These are phyloP conservation scores for Rhexocercosporidium sp. DNA, from an alignment of 2,329 filamentous ascomycete species.

Conservation along the genomic window DNA sequence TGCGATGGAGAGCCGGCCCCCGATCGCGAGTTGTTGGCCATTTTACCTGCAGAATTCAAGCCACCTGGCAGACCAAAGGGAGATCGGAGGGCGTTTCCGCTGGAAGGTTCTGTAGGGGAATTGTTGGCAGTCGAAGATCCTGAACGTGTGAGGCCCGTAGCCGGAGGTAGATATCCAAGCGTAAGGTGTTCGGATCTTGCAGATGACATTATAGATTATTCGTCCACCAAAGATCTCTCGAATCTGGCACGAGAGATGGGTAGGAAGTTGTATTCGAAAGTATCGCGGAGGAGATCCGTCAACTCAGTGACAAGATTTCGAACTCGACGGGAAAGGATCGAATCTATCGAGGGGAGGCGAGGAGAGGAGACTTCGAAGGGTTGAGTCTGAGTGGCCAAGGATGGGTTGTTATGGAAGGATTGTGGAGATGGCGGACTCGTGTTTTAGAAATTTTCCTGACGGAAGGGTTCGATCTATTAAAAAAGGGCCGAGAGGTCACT, in stretches of 20 bases:
- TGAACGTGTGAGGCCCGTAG: conserved; percentile 51
- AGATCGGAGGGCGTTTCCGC: conserved; percentile 68
- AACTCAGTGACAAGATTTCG: conserved; percentile 20
- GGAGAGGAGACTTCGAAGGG: conserved; percentile 4
- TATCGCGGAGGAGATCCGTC: conserved; percentile 25
- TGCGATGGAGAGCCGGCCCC: conserved; percentile 96
- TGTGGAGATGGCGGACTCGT: conserved; percentile 27
- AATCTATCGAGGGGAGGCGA: conserved; percentile 18
- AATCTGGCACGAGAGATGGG: conserved; percentile 38
- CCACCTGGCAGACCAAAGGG: conserved; percentile 73
- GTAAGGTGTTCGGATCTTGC: conserved; percentile 85
- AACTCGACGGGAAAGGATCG: conserved; percentile 13
- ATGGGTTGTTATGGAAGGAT: conserved; percentile 22
- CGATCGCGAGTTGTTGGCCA: conserved; percentile 69
- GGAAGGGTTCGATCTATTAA: conserved; percentile 34
- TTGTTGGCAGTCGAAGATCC: conserved; percentile 80
- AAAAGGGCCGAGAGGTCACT: conserved; percentile 29
- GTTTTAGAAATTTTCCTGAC: conserved; percentile 17
- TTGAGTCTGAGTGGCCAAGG: conserved; percentile 2
- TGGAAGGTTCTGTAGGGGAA: conserved; percentile 77
- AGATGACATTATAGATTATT: conserved; percentile 90
- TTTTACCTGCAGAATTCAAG: conserved; percentile 62
- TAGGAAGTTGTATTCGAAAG: conserved; percentile 35
- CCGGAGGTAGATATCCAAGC: conserved; percentile 74
- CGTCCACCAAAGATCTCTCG: conserved; percentile 38